Conservation (phyloP, 2,329 filamentous ascomycete species). For the Cylindrodendrum hubeiense region DNA sequence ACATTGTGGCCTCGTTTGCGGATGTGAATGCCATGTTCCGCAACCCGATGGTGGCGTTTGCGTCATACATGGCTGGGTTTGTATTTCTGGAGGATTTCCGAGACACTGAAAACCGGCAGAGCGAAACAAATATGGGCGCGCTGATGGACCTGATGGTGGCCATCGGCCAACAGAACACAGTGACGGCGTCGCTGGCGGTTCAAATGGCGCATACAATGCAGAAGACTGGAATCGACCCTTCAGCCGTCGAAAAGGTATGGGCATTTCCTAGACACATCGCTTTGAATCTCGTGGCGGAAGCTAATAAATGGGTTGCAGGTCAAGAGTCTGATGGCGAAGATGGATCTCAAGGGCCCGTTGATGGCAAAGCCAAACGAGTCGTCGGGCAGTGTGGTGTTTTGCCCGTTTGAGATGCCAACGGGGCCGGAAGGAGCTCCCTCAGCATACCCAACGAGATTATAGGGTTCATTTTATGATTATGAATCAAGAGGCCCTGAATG, state of each 20-base stretch:
- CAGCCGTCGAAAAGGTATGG: conserved; percentile 40
- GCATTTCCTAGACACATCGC: background rate
- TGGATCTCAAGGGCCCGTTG: conserved; percentile 29
- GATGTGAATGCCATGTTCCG: conserved; percentile 58
- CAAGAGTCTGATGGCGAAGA: conserved; percentile 27
- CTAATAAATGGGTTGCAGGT: conserved; percentile 24
- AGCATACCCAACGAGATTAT: conserved; percentile 14
- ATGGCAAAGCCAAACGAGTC: conserved; percentile 30
- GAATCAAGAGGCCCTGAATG: background rate
- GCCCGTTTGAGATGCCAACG: conserved; percentile 34
- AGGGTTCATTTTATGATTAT: background rate
- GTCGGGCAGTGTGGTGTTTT: conserved; percentile 36
- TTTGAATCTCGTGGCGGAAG: background rate
- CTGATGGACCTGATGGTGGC: conserved; percentile 75
- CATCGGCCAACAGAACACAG: conserved; percentile 72
- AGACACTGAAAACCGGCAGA: conserved; percentile 64
- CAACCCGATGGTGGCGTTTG: conserved; percentile 79
- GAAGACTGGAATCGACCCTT: conserved; percentile 50
- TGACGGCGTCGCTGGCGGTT: conserved; percentile 77
- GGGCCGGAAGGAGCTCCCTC: conserved; percentile 29
- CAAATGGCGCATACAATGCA: conserved; percentile 76
- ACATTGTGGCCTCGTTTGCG: conserved; percentile 73
- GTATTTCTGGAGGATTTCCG: conserved; percentile 80
- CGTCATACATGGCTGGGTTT: conserved; percentile 76
- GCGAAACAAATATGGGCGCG: conserved; percentile 71